Conservation (phyloP, 2,329 filamentous ascomycete species). For the Exophiala lecanii-corni region DNA sequence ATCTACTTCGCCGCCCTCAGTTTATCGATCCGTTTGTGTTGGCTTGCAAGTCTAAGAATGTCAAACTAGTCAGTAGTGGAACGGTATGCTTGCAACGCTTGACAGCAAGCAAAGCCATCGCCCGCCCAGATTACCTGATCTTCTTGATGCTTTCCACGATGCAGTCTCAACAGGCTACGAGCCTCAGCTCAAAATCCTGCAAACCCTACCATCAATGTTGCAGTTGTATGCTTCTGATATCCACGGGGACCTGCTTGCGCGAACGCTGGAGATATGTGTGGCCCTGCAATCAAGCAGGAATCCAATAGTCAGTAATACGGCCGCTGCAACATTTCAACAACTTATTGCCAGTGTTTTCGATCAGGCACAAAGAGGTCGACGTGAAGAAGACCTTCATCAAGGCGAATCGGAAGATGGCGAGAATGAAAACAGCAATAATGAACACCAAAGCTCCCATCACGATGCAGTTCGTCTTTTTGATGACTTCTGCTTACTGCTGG, state of each 20-base stretch:
- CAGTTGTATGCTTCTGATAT: constrained; percentile 85
- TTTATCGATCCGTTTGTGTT: constrained; percentile 94
- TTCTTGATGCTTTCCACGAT: constrained; percentile 81
- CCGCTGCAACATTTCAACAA: constrained; percentile 92
- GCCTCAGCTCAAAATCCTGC: constrained; percentile 91
- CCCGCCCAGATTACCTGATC: constrained; percentile 76
- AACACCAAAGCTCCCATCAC: constrained; percentile 35
- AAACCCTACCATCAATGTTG: constrained; percentile 80
- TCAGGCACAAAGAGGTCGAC: constrained; percentile 53
- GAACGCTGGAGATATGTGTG: constrained; percentile 83
- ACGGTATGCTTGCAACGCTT: constrained; percentile 85
- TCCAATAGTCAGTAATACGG: constrained; percentile 89
- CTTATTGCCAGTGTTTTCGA: constrained; percentile 90
- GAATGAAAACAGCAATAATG: constrained; percentile 11
- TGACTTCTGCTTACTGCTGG: constrained; percentile 82
- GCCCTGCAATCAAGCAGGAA: constrained; percentile 88
- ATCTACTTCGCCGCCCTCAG: constrained; percentile 72
- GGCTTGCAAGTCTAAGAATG: constrained; percentile 84
- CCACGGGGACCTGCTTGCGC: constrained; percentile 74
- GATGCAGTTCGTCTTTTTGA: constrained; percentile 59
- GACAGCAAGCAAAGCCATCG: constrained; percentile 74
- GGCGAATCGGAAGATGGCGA: constrained; percentile 7
- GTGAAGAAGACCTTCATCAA: neutral
- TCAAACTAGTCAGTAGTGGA: constrained; percentile 82
- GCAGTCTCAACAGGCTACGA: constrained; percentile 72